Base-by-base conservation (phyloP, 2,329 filamentous ascomycete genomes). In the Botrytis galanthina region DNA sequence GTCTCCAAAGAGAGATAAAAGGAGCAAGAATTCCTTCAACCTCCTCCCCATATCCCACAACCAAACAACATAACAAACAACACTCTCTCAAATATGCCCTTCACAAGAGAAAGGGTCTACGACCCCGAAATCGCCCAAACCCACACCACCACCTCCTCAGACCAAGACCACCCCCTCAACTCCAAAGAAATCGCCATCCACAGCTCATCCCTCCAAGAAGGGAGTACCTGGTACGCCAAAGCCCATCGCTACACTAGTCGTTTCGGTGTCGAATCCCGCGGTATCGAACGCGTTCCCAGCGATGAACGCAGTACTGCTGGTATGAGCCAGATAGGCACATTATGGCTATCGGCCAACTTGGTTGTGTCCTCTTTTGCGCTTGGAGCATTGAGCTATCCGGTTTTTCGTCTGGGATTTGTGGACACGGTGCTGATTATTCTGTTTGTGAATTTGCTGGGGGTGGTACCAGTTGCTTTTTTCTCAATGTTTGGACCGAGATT, bases 311-410 rank as follows among this genome's bases (percentile, higher is more conserved):
- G 86, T 9, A 90, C 93, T 81, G 87, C 84, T 51, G 89, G 87
- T 37, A 86, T 92, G 81, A 83, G 87, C 78, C 92, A 93, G 78
- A 87, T 93, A 75, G 89, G 89, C 69, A 93, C 91, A 64, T 70
- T 92, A 90, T 94, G 92, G 92, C 84, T 93, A 62, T 91, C 91
- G 1, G 91, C 91, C 78, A 94, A 94, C 82, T 90, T 94, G 90
- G 91, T 92, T 71, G 90, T 93, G 66, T 91, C 89, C 37, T 90
- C 91, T 22, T 93, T 94, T 79, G 92, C 93, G 67, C 91, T 94
- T 73, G 93, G 92, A 63, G 88, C 92, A 29, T 87, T 92, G 9
- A 90, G 88, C 1, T 86, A 89, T n/a, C 87, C 89, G 14, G 82
- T 93, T 37, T 95, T 93, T 82, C 82, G 82, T 14, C 86, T 95